Base-by-base conservation (phyloP, 345 rosid genomes). In the Populus deltoides region DNA sequence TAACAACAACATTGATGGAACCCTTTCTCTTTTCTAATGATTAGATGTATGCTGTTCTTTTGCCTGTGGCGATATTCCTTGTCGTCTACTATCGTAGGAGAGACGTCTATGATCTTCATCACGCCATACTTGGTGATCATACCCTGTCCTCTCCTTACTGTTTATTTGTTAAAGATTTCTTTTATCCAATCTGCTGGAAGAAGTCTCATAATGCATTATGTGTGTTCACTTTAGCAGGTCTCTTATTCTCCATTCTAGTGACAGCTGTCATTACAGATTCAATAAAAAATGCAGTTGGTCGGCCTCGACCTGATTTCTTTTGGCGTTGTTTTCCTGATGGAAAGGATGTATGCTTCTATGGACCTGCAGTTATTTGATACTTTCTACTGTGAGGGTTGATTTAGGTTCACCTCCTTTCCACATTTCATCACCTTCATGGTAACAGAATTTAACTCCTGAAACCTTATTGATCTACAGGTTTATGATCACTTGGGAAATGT, bases 291-390 rank as follows among this genome's bases (percentile, higher is more conserved):
- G 93, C 98, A 61, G 94, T 86, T 74, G 99, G 99, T 74, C 74
- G 90, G 72, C 97, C 98, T 70, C 89, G 96, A n/a, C 99, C 99
- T 45, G 94, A 95, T 84, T 95, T 95, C 86, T 95, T 91, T 86
- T 91, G 97, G 97, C 97, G 96, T 38, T 95, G 98, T 81, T 95
- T 95, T 81, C 99, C 97, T 1, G 97, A 95, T 87, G 99, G 99
- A 65, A 86, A 88, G 77, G 97, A 87, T 74, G 98, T 93, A 89
- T 70, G 90, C 66, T 70, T 76, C 73, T 68, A 53, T 66, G 41
- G 24, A 62, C 70, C 73, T 75, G 72, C 72, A 62, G 22, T 73
- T 66, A 10, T 71, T 53, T 77, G 18, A 13, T 73, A 41, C 49
- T 43, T 79, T 75, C 71, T 71, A 55, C 12, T 55, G 25, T 55